Base-by-base conservation (phyloP, 805 yeast species). In the Candida easanensis region DNA sequence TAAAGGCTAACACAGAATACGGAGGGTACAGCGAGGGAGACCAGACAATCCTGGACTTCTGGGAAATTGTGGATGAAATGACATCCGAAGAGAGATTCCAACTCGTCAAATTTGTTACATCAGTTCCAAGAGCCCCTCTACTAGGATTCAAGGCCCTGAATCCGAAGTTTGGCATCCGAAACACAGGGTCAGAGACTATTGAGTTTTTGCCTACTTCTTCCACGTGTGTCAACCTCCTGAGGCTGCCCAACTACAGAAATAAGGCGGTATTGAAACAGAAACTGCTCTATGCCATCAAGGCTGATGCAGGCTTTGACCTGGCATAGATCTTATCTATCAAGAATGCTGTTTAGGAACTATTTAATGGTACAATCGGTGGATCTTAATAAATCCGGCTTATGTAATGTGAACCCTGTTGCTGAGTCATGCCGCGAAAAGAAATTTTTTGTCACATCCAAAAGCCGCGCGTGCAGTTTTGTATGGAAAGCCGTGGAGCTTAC, bases 51-150 rank as follows among this genome's bases (percentile, higher is more conserved):
- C 46, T 45, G 15, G 66, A 77, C 45, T 78, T 93, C 51, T 89
- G 96, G 90, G 80, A 81, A 45, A 80, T 88, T 5, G 69, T 93
- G 5, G 69, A 68, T 4, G 96, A 87, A 46, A 76, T 88, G 73
- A 60, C 71, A 2, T 67, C 75, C 3, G 74, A 72, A n/a, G 87
- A 88, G 43, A 71, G 79, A 48, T 70, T 79, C 17, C 75, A 77
- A 39, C 74, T 93, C 43, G 64, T 93, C 21, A 87, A 87, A 59
- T 93, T 91, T 67, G 97, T 88, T 21, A 93, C 98, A 0, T 85
- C 97, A 0, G 95, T 88, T 1, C 83, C 96, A 1, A 75, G 90
- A 46, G 96, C 96, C 0, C 99, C 99, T 1, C 68, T 93, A 32
- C 71, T 88, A 20, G 99, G 99, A 0, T 91, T 93, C 59, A 71